Evolutionary conservation across 1,139 yeast genomes (phyloP), one percentile per base, ranked within the genome.

Genomic region (Suhomyces kunorum): DNA sequence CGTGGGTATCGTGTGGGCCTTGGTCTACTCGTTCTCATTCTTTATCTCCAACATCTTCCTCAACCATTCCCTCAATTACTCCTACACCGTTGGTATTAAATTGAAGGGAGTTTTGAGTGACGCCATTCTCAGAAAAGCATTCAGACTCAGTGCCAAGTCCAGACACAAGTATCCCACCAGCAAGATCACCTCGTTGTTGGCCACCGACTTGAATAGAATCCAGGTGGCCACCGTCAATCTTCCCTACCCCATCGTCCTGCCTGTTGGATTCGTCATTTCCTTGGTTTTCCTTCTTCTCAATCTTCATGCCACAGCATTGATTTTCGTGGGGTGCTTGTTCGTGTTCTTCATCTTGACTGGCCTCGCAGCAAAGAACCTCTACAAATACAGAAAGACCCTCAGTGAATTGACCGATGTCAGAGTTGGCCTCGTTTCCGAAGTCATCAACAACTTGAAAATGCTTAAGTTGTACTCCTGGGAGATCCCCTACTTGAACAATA

Each of bases 191-290:
- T 54, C 59, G 17, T 36, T 58, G 36, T 49, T 58, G 49, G 52
- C 56, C 15, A 54, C 61, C 1, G 62, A 56, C 34, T 43, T 56
- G 35, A 48, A 58, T 15, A 42, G 61, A 33, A 46, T 56, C 12
- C 58, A 53, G 27, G 38, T 47, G 24, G 55, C 58, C 9, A 37
- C 50, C 13, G 45, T 50, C 3, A 47, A 45, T 36, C 48, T 48
- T 31, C 53, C 56, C 3, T 45, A 39, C 22, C 18, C 47, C 11
- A 12, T 48, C 20, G 39, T 48, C 1, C 6, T 31, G 34, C 57
- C 59, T 1, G 33, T 52, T 8, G 47, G 56, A 6, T 56, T 81
- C 28, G 85, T 83, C 23, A 69, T 79, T 23, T 63, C 79, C 28
- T 47, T 62, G 4, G 56, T 81, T 46, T 68, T 80, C 45, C 50